Base-by-base conservation (phyloP, 2,329 filamentous ascomycete species). In the Aureobasidium sp. region DNA sequence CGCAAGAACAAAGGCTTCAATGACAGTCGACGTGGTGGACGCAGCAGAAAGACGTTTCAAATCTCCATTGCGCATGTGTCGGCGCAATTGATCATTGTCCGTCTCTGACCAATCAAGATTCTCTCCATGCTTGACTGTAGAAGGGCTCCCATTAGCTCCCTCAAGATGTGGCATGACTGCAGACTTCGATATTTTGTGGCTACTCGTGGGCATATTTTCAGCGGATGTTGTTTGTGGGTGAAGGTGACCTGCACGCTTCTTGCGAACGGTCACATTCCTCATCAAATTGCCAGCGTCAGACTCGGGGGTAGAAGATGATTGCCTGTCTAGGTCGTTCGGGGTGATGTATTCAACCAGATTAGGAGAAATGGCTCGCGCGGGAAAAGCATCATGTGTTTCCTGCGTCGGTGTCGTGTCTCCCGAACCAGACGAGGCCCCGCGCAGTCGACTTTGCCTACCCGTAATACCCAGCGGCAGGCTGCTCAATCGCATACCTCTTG, bases 21-120 rank as follows among this genome's bases (percentile, higher is more conserved):
- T 81, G 17, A 84, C 74, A 0, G 81, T 82, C 6, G 82, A 84
- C 12, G 78, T 76, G 26, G 77, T 77, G 2, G 83, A 85, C 2
- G 78, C 71, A 17, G 70, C 76, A 15, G 83, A 85, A 24, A 78
- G 72, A 47, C 82, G 77, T 65, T 76, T 76, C 41, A 68, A 68
- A 39, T 72, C 71, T 10, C 67, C 65, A 37, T 74, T 72, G 52
- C 66, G 68, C 24, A 72, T 63, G 41, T 67, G 67, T 2, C 59
- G 59, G 17, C 65, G 70, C 61, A 60, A 67, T 55, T 56, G 69
- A 59, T 50, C 70, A 65, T 64, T 74, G 67, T 53, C 62, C 41
- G 73, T 69, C 9, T 74, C 69, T 26, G 79, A 76, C 80, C 81
- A 82, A 27, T 77, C 79, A 64, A 82, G 80, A 17, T 79, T 74